Evolutionary conservation across 176 grass and related monocot genomes (phyloP).

Genomic region (Musa schizocarpa): DNA sequence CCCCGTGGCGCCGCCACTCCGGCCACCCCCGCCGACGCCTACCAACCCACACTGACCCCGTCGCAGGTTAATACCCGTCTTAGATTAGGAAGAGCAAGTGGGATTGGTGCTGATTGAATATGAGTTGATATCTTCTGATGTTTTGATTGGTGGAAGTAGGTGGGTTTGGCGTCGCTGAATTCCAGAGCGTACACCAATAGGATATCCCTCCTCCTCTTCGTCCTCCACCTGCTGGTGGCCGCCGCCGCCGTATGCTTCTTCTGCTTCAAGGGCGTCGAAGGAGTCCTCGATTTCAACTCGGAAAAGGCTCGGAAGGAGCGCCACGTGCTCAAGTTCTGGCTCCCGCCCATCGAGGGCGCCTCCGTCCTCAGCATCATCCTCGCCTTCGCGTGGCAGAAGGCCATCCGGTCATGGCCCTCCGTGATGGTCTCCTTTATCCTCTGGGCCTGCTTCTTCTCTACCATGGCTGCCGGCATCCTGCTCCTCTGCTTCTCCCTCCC

Average conservation of each 20-base stretch:
- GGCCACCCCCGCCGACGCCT: slow-evolving; percentile 24
- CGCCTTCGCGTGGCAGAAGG: slow-evolving; percentile 92
- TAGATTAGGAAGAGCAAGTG: neutral
- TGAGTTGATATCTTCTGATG: neutral
- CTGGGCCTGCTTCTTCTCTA: slow-evolving; percentile 63
- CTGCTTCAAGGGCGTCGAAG: slow-evolving; percentile 44
- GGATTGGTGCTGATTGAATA: slow-evolving; percentile 2
- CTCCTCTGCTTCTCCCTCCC: slow-evolving; percentile 81
- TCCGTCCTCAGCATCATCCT: slow-evolving; percentile 62
- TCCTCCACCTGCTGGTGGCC: slow-evolving; percentile 47
- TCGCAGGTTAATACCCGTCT: slow-evolving; percentile 22
- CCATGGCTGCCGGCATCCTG: slow-evolving; percentile 56
- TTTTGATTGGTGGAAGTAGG: slow-evolving; percentile 23
- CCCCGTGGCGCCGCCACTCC: slow-evolving; percentile 35
- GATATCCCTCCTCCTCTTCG: slow-evolving; percentile 66
- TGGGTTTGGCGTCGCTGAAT: slow-evolving; percentile 39
- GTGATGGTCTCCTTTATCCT: slow-evolving; percentile 73
- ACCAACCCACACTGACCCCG: slow-evolving; percentile 30
- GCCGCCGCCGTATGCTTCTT: slow-evolving; percentile 50
- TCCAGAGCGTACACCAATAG: slow-evolving; percentile 73
- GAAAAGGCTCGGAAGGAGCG: slow-evolving; percentile 24
- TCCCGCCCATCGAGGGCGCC: slow-evolving; percentile 68
- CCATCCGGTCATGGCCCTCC: slow-evolving; percentile 52
- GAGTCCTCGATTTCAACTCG: slow-evolving; percentile 28
- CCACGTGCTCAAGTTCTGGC: slow-evolving; percentile 55